Evolutionary conservation across 108 stramenopile genomes (phyloP).

Genomic region (Cyclostephanos invisitatus): DNA sequence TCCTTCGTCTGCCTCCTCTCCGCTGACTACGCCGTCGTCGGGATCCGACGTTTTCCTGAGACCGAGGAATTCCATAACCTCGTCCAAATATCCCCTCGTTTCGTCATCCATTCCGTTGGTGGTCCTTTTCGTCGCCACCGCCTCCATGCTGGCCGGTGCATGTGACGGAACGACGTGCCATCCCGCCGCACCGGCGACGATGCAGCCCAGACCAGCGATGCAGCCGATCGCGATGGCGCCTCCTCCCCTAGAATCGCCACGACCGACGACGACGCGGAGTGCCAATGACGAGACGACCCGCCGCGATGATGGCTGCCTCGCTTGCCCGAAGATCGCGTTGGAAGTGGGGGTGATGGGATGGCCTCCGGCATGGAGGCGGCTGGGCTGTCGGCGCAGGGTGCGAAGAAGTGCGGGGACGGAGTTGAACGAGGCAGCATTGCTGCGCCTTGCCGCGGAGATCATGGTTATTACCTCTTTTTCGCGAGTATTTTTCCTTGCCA

Average conservation of each 20-base stretch:
- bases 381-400: neutral
- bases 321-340: no score
- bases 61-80: slow-evolving; percentile 38
- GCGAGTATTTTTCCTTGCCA: no score
- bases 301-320: no score
- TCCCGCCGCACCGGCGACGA: neutral
- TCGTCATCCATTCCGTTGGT: slow-evolving; percentile 22
- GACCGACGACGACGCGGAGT: neutral
- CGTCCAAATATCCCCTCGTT: slow-evolving; percentile 24
- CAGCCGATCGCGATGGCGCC: neutral
- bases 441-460: neutral
- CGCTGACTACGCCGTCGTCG: neutral
- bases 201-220: neutral
- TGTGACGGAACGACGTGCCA: no score
- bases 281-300: no score
- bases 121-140: neutral
- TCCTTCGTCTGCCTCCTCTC: slow-evolving; percentile 3
- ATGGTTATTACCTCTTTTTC: no score
- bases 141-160: neutral
- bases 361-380: no score
- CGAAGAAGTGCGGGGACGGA: neutral
- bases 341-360: no score
- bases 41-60: neutral
- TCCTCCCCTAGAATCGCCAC: no score
- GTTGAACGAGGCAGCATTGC: neutral